Evolutionary conservation across 331 rosid genomes (phyloP).

Genomic region (Quercus phellos): DNA sequence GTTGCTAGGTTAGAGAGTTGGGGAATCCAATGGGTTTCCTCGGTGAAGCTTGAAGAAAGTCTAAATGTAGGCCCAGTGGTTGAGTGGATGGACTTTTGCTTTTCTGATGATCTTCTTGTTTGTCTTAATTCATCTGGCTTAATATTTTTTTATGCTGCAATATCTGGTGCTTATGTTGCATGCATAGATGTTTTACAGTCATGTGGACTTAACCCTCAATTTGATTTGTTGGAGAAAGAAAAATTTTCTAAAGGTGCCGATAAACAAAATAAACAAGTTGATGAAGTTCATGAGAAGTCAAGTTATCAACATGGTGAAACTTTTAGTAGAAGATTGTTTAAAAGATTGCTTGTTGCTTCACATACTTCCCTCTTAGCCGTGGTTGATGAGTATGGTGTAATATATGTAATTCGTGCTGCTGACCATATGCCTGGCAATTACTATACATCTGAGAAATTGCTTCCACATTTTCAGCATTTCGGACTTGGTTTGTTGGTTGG

Average conservation of each 20-base stretch:
- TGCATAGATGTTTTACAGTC: constrained; percentile 53
- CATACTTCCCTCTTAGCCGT: constrained; percentile 68
- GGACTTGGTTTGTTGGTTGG: constrained; percentile 64
- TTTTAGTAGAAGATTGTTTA: constrained; percentile 44
- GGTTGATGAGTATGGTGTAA: constrained; percentile 74
- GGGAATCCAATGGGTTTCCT: constrained; percentile 79
- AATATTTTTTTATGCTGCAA: constrained; percentile 56
- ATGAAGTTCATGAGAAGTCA: constrained; percentile 30
- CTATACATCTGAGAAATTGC: constrained; percentile 44
- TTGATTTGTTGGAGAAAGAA: constrained; percentile 30
- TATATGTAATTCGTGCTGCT: constrained; percentile 49
- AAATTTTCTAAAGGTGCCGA: constrained; percentile 18
- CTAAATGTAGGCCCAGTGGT: constrained; percentile 29
- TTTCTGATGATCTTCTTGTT: constrained; percentile 71
- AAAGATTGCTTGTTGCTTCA: constrained; percentile 70
- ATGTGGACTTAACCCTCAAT: constrained; percentile 42
- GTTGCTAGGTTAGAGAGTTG: constrained; percentile 51
- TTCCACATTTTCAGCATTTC: constrained; percentile 47
- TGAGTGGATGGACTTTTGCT: constrained; percentile 74
- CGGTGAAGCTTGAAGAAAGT: constrained; percentile 65
- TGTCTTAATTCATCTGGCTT: constrained; percentile 74
- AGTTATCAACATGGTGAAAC: constrained; percentile 28
- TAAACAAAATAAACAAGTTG: constrained; percentile 25
- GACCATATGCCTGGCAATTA: constrained; percentile 36
- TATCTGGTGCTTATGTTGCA: constrained; percentile 70